Evolutionary conservation across 345 rosid species (phyloP).

Genomic region (Corchorus olitorius): DNA sequence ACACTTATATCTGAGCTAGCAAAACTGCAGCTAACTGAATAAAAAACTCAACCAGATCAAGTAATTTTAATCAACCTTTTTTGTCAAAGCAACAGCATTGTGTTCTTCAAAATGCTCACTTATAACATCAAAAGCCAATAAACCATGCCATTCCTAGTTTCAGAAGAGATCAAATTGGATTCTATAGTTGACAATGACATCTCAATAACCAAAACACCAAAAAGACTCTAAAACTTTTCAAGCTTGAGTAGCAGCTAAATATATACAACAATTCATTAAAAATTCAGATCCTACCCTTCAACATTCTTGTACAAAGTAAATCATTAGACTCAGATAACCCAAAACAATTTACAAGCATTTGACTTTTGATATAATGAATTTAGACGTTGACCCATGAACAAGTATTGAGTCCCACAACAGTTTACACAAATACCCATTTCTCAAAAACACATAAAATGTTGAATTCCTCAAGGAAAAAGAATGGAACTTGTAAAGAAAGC

Average conservation of each 20-base stretch:
- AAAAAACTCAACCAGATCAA: background rate
- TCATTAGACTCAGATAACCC: background rate
- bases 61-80: background rate
- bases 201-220: constrained; percentile 13
- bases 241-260: background rate
- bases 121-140: background rate
- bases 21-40: background rate
- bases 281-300: background rate
- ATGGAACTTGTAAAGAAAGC: background rate
- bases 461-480: constrained; percentile 1
- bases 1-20: background rate
- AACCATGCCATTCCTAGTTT: background rate
- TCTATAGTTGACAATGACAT: constrained; percentile 3
- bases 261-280: background rate
- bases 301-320: background rate
- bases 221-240: background rate
- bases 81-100: background rate
- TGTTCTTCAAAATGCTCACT: background rate
- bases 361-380: background rate
- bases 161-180: background rate
- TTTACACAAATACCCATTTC: constrained; percentile 5
- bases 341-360: background rate
- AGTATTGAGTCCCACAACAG: background rate
- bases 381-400: background rate
- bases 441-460: background rate